Conservation (phyloP, 441 rosid species). For the Croton laevigatus region DNA sequence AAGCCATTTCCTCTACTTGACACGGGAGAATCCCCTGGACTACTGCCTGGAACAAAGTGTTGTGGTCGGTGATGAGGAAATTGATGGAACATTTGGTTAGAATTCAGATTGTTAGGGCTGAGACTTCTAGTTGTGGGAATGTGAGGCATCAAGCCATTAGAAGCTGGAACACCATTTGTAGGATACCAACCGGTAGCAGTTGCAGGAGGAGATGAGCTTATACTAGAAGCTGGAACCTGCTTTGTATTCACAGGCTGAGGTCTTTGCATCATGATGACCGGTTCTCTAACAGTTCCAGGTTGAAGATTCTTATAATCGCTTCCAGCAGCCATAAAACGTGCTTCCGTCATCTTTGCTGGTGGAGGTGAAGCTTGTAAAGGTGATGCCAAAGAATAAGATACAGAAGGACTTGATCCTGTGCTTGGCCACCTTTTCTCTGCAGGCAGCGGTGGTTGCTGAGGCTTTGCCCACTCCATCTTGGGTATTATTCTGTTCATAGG, state of each 20-base stretch:
- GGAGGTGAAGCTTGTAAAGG: constrained; percentile 55
- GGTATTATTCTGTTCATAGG: constrained; percentile 56
- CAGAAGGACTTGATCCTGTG: constrained; percentile 45
- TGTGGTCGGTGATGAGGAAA: constrained; percentile 57
- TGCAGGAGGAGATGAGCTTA: constrained; percentile 52
- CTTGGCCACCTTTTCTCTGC: constrained; percentile 60
- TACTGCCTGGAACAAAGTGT: constrained; percentile 41
- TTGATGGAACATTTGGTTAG: constrained; percentile 57
- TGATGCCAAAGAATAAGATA: constrained; percentile 53
- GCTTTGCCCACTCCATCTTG: constrained; percentile 66
- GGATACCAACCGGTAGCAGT: constrained; percentile 53
- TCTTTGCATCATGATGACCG: constrained; percentile 68
- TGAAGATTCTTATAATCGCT: constrained; percentile 52
- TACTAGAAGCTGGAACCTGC: constrained; percentile 45
- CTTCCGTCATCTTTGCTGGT: constrained; percentile 48
- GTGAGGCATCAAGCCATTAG: constrained; percentile 53
- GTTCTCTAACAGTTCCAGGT: constrained; percentile 51
- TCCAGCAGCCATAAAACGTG: constrained; percentile 41
- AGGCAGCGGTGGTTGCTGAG: constrained; percentile 44
- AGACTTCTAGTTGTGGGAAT: constrained; percentile 49
- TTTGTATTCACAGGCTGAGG: constrained; percentile 56
- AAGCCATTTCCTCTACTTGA: constrained; percentile 46
- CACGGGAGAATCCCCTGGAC: constrained; percentile 48
- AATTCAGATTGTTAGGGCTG: constrained; percentile 38
- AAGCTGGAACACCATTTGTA: constrained; percentile 37